A percentile compares a stretch with the other conserved stretches of the same genome.
These are phyloP conservation scores for Amylocarpus encephaloides DNA, from an alignment of 2,329 filamentous ascomycete species.

Conservation along the genomic window DNA sequence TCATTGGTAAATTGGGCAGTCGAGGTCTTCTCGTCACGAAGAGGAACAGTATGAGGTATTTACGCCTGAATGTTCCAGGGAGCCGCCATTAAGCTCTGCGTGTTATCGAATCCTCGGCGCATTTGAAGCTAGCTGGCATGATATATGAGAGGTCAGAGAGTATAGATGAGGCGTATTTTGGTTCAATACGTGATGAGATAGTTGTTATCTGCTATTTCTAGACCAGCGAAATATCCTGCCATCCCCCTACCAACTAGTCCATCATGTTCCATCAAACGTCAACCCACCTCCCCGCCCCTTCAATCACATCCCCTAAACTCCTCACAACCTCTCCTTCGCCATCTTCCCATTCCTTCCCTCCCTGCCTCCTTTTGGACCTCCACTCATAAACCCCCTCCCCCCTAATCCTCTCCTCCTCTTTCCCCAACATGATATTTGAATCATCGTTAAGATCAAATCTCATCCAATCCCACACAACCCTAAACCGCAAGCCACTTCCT, in stretches of 20 bases:
- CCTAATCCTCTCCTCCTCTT: conserved; percentile 6
- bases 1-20: too few species aligned
- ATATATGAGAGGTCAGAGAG: too few species aligned
- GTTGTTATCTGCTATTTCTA: background rate
- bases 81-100: too few species aligned
- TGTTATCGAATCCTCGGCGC: too few species aligned
- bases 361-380: conserved; percentile 8
- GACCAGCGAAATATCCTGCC: background rate
- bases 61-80: too few species aligned
- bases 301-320: conserved; percentile 21
- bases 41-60: too few species aligned
- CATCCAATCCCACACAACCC: conserved; percentile 15
- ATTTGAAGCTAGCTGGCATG: too few species aligned
- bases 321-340: conserved; percentile 17
- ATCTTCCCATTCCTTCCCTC: conserved; percentile 7
- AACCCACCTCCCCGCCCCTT: conserved; percentile 19
- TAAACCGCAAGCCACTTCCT: background rate
- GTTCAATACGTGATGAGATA: too few species aligned
- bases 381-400: conserved; percentile 25
- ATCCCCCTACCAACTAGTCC: background rate
- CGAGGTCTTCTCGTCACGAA: too few species aligned
- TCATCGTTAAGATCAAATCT: background rate
- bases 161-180: too few species aligned
- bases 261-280: background rate
- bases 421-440: background rate